A percentile compares a stretch with the other conserved stretches of the same genome.
These are phyloP conservation scores for Botrytis galanthina DNA, from an alignment of 2,329 filamentous ascomycete species.

Conservation along the genomic window DNA sequence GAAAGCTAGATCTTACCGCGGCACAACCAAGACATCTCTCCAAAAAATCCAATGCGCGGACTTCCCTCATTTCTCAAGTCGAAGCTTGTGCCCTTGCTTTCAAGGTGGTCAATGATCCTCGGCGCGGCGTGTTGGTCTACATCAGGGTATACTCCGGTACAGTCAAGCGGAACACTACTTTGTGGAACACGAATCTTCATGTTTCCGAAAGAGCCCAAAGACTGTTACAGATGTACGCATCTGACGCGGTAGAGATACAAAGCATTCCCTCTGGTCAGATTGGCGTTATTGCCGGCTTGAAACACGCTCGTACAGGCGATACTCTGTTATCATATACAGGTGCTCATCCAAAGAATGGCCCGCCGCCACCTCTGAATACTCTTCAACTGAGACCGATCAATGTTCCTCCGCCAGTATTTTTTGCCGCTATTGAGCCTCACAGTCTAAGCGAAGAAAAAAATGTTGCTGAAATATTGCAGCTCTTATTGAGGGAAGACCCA, in stretches of 20 bases:
- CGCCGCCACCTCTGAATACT: conserved; percentile 66
- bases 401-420: conserved; percentile 92
- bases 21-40: conserved; percentile 35
- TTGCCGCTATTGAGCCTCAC: conserved; percentile 85
- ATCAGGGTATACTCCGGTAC: conserved; percentile 87
- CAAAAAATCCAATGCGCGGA: conserved; percentile 42
- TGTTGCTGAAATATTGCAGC: conserved; percentile 70
- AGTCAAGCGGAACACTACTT: conserved; percentile 67
- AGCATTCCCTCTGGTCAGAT: conserved; percentile 85
- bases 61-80: conserved; percentile 50
- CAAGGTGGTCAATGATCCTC: conserved; percentile 89
- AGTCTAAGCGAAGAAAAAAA: conserved; percentile 76
- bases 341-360: conserved; percentile 57
- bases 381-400: conserved; percentile 84
- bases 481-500: conserved; percentile 86
- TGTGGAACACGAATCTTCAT: conserved; percentile 85
- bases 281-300: conserved; percentile 86
- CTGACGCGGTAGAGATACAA: conserved; percentile 79
- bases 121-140: conserved; percentile 84
- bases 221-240: conserved; percentile 85
- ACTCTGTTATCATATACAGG: conserved; percentile 76
- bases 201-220: conserved; percentile 77
- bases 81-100: conserved; percentile 71
- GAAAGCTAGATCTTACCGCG: conserved; percentile 43
- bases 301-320: conserved; percentile 89